Percentiles rank a stretch among this genome's conserved stretches.
These are phyloP conservation scores for Blastomyces gilchristii DNA, from an alignment of 2,329 filamentous ascomycete genomes.

Conservation along the genomic window DNA sequence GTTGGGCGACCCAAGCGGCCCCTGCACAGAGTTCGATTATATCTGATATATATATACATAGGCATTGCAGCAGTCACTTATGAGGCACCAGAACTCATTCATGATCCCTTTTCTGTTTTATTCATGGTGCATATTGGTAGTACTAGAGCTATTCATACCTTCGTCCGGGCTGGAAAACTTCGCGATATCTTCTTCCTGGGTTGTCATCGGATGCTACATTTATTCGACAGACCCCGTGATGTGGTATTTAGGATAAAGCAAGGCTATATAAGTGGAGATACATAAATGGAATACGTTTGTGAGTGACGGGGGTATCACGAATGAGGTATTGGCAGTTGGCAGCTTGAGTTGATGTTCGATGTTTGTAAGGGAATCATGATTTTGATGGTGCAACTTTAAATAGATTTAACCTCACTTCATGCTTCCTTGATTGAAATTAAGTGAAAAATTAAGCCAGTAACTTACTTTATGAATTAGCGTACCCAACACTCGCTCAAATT, in stretches of 20 bases:
- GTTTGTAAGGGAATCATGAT: too few species aligned
- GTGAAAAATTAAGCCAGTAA: too few species aligned
- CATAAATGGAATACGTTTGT: neutral
- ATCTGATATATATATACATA: neutral
- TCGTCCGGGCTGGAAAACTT: slow-evolving; percentile 24
- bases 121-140: neutral
- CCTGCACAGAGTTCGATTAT: neutral
- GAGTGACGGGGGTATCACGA: neutral
- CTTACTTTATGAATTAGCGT: too few species aligned
- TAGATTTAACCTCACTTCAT: too few species aligned
- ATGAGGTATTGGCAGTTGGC: neutral
- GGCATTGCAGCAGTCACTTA: neutral
- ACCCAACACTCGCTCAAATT: too few species aligned
- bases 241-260: neutral
- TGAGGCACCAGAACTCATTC: neutral
- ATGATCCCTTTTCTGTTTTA: too few species aligned
- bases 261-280: too few species aligned
- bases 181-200: slow-evolving; percentile 21
- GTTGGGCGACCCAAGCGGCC: neutral
- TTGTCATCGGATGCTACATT: slow-evolving; percentile 16
- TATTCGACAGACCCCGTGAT: neutral
- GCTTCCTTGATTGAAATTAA: too few species aligned
- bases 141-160: slow-evolving; percentile 19
- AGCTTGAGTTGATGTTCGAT: neutral
- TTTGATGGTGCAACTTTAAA: too few species aligned